phyloP scores from a whole-genome alignment of 179 eudicot species.

The Silene vulgaris region DNA sequence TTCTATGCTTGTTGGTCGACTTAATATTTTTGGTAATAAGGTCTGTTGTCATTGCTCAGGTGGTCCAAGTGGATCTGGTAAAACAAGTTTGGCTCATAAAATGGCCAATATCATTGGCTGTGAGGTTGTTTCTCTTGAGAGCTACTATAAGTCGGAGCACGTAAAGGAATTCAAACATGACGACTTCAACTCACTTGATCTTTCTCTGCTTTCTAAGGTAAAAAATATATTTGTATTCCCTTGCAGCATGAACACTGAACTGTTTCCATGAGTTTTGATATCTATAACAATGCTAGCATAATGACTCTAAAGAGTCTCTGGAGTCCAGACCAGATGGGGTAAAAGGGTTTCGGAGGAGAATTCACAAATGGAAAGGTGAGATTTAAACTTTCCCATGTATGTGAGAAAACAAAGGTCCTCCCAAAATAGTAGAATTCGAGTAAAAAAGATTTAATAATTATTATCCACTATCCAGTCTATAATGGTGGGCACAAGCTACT shows the following conservation, averaged over 20 bases:
- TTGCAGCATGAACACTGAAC: not conserved
- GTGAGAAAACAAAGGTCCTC: not conserved
- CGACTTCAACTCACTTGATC: constrained; percentile 89
- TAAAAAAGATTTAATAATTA: not conserved
- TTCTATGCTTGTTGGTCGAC: not conserved
- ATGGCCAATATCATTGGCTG: constrained; percentile 99
- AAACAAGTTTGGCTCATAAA: constrained; percentile 99
- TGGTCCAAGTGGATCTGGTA: constrained; percentile 99
- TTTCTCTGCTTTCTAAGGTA: constrained; percentile 79
- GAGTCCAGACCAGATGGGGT: not conserved
- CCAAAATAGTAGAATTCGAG: not conserved
- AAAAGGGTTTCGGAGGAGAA: not conserved
- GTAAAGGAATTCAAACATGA: constrained; percentile 89
- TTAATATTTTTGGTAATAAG: not conserved
- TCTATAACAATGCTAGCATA: not conserved
- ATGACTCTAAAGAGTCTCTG: not conserved
- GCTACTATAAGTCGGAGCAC: constrained; percentile 90
- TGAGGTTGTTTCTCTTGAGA: constrained; percentile 95
- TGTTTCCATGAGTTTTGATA: not conserved
- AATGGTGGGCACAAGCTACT: not conserved
- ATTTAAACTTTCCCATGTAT: not conserved
- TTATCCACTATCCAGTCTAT: not conserved
- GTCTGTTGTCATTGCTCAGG: constrained; percentile 41
- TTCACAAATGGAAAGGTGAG: not conserved
- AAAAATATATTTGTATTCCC: not conserved